Percentiles rank a stretch among this genome's conserved stretches.
These are phyloP conservation scores for Nemania serpens DNA, from an alignment of 2,329 filamentous ascomycete species.

Conservation along the genomic window DNA sequence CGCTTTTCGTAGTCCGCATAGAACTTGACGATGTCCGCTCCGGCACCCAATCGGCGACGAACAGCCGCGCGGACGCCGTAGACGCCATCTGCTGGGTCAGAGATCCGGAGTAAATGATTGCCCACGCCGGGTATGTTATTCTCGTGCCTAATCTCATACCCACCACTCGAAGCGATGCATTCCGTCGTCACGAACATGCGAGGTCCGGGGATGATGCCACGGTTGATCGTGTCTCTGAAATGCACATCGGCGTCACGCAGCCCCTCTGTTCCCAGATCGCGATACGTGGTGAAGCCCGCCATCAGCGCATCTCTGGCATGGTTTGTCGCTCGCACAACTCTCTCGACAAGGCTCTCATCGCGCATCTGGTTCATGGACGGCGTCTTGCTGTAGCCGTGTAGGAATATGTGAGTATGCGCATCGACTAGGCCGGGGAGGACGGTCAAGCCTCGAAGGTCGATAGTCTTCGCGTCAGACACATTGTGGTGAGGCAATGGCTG, in stretches of 20 bases:
- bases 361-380: slow-evolving; percentile 53
- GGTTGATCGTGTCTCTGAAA: slow-evolving; percentile 58
- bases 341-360: slow-evolving; percentile 62
- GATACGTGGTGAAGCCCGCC: slow-evolving; percentile 63
- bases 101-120: slow-evolving; percentile 43
- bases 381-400: slow-evolving; percentile 52
- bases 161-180: slow-evolving; percentile 53
- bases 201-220: slow-evolving; percentile 58
- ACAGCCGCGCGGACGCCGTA: slow-evolving; percentile 52
- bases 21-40: slow-evolving; percentile 57
- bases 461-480: slow-evolving; percentile 31
- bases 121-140: slow-evolving; percentile 43
- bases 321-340: slow-evolving; percentile 58
- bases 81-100: slow-evolving; percentile 53
- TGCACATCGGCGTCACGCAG: slow-evolving; percentile 55
- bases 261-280: slow-evolving; percentile 60
- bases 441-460: slow-evolving; percentile 59
- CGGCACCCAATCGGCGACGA: slow-evolving; percentile 51
- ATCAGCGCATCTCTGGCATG: slow-evolving; percentile 57
- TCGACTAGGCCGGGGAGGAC: slow-evolving; percentile 60
- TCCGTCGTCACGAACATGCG: slow-evolving; percentile 61
- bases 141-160: slow-evolving; percentile 55
- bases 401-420: slow-evolving; percentile 61
- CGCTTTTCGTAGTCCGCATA: slow-evolving; percentile 55
- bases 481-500: slow-evolving; percentile 13